Percentiles rank a stretch among this genome's conserved stretches.
These are phyloP conservation scores for Protomyces macrosporus DNA, from an alignment of 1,139 yeast species.

Conservation along the genomic window DNA sequence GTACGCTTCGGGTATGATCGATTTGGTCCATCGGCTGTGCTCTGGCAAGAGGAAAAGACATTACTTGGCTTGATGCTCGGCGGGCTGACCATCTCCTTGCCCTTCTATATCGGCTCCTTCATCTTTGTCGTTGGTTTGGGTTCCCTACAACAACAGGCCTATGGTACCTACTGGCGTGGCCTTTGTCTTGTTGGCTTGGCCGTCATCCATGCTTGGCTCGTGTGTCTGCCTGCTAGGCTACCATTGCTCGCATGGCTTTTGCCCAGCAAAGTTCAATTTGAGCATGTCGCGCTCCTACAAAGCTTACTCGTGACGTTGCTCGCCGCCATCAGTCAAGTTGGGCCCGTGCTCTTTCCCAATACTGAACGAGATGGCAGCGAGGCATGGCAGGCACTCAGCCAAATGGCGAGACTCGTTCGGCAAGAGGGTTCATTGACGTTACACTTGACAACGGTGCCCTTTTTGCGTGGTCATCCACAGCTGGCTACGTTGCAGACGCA, in stretches of 20 bases:
- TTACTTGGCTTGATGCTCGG: conserved; percentile 22
- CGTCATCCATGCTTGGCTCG: conserved; percentile 32
- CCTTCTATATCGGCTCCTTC: conserved; percentile 33
- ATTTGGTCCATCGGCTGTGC: conserved; percentile 34
- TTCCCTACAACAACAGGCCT: conserved; percentile 32
- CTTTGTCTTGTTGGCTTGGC: conserved; percentile 32
- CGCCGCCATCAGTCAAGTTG: conserved; percentile 29
- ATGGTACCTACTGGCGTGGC: conserved; percentile 35
- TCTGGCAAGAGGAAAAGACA: conserved; percentile 28
- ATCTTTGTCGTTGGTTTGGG: conserved; percentile 32
- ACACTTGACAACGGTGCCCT: conserved; percentile 13
- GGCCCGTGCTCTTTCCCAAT: conserved; percentile 27
- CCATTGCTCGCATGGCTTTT: conserved; percentile 8
- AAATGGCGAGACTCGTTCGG: background rate
- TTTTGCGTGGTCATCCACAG: background rate
- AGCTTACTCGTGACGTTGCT: conserved; percentile 25
- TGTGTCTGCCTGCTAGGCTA: conserved; percentile 32
- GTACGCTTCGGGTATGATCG: conserved; percentile 39
- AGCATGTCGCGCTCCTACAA: conserved; percentile 28
- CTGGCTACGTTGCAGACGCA: conserved; percentile 1
- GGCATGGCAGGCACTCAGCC: background rate
- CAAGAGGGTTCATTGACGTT: conserved; percentile 6
- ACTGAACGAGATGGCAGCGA: background rate
- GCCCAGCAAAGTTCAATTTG: conserved; percentile 24
- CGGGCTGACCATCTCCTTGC: conserved; percentile 30